phyloP scores from a whole-genome alignment of 2,329 filamentous ascomycete species.

The Fusarium continuum region DNA sequence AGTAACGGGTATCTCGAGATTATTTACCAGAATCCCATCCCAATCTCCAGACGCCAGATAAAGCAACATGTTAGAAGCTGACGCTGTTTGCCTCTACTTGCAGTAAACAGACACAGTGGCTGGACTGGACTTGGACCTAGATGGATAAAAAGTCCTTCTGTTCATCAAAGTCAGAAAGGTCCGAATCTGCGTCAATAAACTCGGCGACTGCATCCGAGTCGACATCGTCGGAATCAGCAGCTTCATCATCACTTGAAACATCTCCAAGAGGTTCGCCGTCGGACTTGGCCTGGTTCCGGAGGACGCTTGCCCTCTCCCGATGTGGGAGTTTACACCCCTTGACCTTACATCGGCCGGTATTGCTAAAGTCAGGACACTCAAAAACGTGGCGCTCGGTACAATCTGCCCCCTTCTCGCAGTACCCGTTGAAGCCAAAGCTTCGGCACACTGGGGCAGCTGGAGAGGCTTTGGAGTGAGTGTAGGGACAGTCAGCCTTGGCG shows the following conservation, averaged over 20 bases:
- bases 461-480: constrained; percentile 83
- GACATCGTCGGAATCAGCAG: constrained; percentile 77
- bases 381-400: constrained; percentile 87
- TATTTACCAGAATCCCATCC: constrained; percentile 28
- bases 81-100: not conserved
- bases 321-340: constrained; percentile 87
- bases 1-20: constrained; percentile 38
- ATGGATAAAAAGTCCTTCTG: constrained; percentile 67
- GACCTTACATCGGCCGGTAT: constrained; percentile 83
- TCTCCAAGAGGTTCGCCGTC: constrained; percentile 71
- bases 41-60: constrained; percentile 31
- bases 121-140: constrained; percentile 36
- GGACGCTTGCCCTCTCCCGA: constrained; percentile 83
- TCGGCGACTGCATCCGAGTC: constrained; percentile 80
- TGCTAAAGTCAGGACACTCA: constrained; percentile 96
- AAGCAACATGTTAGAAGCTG: constrained; percentile 24
- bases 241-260: constrained; percentile 80
- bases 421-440: constrained; percentile 85
- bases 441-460: constrained; percentile 83
- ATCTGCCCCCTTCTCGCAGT: constrained; percentile 81
- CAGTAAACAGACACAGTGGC: constrained; percentile 2
- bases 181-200: constrained; percentile 65
- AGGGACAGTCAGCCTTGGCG: constrained; percentile 85
- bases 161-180: constrained; percentile 64
- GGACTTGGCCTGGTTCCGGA: constrained; percentile 71